phyloP scores from a whole-genome alignment of 2,329 filamentous ascomycete genomes.

The Beauveria australis region DNA sequence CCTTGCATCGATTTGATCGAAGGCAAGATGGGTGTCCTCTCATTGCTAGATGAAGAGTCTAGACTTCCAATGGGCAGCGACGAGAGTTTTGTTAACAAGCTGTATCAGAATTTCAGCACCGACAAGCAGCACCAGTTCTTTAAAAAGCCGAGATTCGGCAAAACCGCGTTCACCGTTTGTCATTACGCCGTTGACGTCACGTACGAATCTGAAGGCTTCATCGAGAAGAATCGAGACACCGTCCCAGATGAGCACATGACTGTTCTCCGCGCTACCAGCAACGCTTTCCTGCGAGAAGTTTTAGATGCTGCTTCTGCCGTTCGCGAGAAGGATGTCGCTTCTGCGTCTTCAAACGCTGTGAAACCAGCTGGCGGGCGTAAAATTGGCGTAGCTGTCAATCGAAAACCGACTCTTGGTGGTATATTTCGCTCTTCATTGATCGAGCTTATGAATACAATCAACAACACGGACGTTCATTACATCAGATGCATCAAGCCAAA shows the following conservation, averaged over 20 bases:
- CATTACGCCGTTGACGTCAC: conserved; percentile 98
- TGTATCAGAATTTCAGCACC: conserved; percentile 84
- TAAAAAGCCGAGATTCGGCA: conserved; percentile 97
- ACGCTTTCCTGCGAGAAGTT: conserved; percentile 76
- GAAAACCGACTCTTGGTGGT: conserved; percentile 93
- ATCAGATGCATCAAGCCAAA: conserved; percentile 99
- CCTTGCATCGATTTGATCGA: conserved; percentile 98
- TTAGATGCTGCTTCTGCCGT: conserved; percentile 78
- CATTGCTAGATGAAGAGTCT: conserved; percentile 91
- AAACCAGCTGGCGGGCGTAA: conserved; percentile 75
- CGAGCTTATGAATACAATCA: conserved; percentile 96
- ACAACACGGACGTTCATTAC: conserved; percentile 96
- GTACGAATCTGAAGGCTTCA: conserved; percentile 97
- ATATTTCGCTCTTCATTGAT: conserved; percentile 99
- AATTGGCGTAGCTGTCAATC: conserved; percentile 84
- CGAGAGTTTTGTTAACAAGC: conserved; percentile 91
- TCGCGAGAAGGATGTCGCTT: conserved; percentile 75
- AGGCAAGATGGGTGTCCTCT: conserved; percentile 87
- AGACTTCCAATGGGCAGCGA: conserved; percentile 95
- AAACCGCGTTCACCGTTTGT: conserved; percentile 94
- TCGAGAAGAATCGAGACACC: conserved; percentile 98
- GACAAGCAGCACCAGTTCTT: conserved; percentile 88
- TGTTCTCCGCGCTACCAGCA: conserved; percentile 74
- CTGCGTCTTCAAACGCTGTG: conserved; percentile 59
- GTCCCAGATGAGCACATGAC: conserved; percentile 98